phyloP scores from a whole-genome alignment of 2,329 filamentous ascomycete genomes.

The Aspergillus luchuensis region DNA sequence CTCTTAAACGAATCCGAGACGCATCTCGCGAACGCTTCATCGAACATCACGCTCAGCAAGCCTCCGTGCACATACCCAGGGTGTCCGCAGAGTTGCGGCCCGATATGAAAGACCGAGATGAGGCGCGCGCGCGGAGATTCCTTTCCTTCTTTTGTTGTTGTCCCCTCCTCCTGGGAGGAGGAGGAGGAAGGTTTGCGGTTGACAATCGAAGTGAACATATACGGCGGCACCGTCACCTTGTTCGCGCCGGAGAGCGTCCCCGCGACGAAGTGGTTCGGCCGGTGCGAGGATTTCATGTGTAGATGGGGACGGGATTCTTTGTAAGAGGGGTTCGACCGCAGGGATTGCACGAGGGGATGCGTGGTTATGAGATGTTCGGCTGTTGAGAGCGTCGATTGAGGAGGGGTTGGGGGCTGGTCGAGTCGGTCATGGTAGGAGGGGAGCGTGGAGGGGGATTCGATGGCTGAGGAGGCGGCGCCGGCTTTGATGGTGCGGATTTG shows the following conservation, averaged over 20 bases:
- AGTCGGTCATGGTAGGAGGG: neutral
- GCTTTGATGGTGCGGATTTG: constrained; percentile 10
- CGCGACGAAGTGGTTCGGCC: constrained; percentile 74
- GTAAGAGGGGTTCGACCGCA: constrained; percentile 67
- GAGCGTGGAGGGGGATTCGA: constrained; percentile 6
- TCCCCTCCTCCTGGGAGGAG: no score
- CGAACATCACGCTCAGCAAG: constrained; percentile 36
- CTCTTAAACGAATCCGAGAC: constrained; percentile 35
- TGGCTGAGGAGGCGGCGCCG: neutral
- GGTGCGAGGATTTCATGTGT: constrained; percentile 71
- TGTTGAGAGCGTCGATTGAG: constrained; percentile 46
- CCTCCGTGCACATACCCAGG: constrained; percentile 41
- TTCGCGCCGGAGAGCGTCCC: constrained; percentile 72
- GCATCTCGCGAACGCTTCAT: constrained; percentile 41
- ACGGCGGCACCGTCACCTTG: constrained; percentile 75
- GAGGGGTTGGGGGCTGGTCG: constrained; percentile 9
- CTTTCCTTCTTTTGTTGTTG: neutral
- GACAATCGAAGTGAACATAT: constrained; percentile 42
- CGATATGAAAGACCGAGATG: constrained; percentile 37
- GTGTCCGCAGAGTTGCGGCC: constrained; percentile 37
- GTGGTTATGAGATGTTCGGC: constrained; percentile 29
- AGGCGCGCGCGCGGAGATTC: neutral
- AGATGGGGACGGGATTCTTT: constrained; percentile 79
- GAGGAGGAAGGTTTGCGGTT: neutral
- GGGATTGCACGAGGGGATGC: constrained; percentile 68